Base-by-base conservation (phyloP, 2,329 filamentous ascomycete species). In the Fusarium setosum region DNA sequence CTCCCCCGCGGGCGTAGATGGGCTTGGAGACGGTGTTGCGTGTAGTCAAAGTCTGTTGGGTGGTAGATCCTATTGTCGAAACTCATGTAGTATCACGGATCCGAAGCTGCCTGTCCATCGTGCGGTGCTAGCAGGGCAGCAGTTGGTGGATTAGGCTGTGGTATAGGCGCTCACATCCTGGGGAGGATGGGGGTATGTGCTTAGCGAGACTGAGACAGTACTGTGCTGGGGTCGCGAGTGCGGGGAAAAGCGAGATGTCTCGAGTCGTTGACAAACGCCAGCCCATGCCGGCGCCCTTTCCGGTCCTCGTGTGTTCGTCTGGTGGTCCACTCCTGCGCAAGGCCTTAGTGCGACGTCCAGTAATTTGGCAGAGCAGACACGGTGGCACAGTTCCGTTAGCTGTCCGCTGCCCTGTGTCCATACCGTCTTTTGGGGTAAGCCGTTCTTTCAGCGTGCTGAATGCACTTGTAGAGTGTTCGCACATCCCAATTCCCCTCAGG, bases 41-140 rank as follows among this genome's bases (percentile, higher is more conserved):
- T 55, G 55, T 41, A 56, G 20, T 21, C 29, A 61, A 61, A 60
- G 54, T 57, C 52, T 60, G 54, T 55, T 68, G 62, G 47, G 61
- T 53, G 63, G 60, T 48, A 61, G 45, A 61, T 52, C 29, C 29
- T 42, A 29, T 42, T 50, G 57, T 63, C 23, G 34, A 59, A 48
- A 44, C 47, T 67, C 56, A 67, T 64, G 60, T 67, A 45, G 38
- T 24, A 53, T 61, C 51, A 62, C 59, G 65, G 69, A 62, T 70
- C 68, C 68, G 63, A 71, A 68, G 50, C 52, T 61, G 63, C 53
- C 57, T 59, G 45, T 59, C 41, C 53, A 58, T 63, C 66, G 64
- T 42, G 68, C 47, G 57, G 59, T 70, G 42, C 52, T 56, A 56
- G 29, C 44, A 34, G 60, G 17, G 35, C 20, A 44, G 53, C n/a